phyloP scores from a whole-genome alignment of 2,329 filamentous ascomycete genomes.

The Periconia sp. region DNA sequence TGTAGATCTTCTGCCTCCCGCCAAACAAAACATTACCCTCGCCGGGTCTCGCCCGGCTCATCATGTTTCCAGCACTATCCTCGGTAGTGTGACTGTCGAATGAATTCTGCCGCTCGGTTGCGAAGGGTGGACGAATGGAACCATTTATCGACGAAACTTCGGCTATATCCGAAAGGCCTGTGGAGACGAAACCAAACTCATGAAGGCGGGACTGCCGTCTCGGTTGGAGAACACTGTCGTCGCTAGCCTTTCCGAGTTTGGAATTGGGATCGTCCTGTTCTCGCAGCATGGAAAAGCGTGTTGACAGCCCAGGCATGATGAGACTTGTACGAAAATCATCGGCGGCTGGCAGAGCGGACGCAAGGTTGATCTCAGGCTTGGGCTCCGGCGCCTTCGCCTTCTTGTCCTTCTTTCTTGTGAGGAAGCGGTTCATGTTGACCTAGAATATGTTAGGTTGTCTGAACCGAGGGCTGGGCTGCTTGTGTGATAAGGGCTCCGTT shows the following conservation, averaged over 20 bases:
- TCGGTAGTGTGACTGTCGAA: constrained; percentile 69
- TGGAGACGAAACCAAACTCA: constrained; percentile 70
- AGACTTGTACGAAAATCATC: constrained; percentile 96
- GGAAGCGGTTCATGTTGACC: constrained; percentile 75
- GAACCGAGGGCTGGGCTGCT: constrained; percentile 8
- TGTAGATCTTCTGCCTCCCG: constrained; percentile 93
- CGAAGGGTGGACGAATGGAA: constrained; percentile 62
- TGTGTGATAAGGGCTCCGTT: constrained; percentile 16
- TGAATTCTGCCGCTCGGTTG: constrained; percentile 67
- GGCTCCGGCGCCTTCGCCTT: constrained; percentile 60
- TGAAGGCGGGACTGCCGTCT: constrained; percentile 79
- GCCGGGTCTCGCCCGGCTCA: constrained; percentile 79
- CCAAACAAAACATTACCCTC: constrained; percentile 96
- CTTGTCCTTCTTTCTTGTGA: constrained; percentile 65
- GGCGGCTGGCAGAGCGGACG: constrained; percentile 74
- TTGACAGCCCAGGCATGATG: constrained; percentile 92
- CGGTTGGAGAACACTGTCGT: constrained; percentile 88
- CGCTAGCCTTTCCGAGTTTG: constrained; percentile 89
- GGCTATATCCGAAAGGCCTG: constrained; percentile 79
- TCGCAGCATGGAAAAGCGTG: constrained; percentile 93
- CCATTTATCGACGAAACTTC: constrained; percentile 79
- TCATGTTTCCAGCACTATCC: constrained; percentile 77
- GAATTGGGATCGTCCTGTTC: constrained; percentile 93
- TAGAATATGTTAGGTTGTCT: constrained; percentile 27
- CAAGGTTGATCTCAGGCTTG: constrained; percentile 74